A percentile compares a stretch with the other conserved stretches of the same genome.
Evolutionary conservation across 2,329 filamentous ascomycete genomes (phyloP).

Genomic region (Penicillium sp.): DNA sequence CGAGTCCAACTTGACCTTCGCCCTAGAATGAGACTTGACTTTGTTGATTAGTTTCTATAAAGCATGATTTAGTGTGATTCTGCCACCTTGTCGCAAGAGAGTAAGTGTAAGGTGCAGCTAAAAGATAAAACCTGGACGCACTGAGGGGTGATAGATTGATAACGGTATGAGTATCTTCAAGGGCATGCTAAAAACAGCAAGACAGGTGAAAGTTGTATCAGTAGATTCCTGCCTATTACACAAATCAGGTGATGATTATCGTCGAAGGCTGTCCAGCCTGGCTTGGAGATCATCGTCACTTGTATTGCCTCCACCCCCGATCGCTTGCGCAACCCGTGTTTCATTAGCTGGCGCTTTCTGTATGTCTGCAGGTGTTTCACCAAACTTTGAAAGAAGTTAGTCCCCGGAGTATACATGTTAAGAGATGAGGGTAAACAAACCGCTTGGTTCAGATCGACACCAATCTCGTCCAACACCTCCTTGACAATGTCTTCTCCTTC

Average conservation of each 20-base stretch:
- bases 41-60: too few relatives aligned
- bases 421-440: slow-evolving; percentile 58
- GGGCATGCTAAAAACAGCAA: slow-evolving; percentile 5
- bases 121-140: neutral
- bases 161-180: slow-evolving; percentile 1
- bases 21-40: too few relatives aligned
- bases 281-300: slow-evolving; percentile 91
- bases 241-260: slow-evolving; percentile 37
- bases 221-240: slow-evolving; percentile 1
- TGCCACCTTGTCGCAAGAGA: neutral
- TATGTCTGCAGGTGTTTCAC: slow-evolving; percentile 83
- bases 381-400: slow-evolving; percentile 63
- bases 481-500: slow-evolving; percentile 97
- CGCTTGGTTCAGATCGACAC: slow-evolving; percentile 84
- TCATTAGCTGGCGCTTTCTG: slow-evolving; percentile 74
- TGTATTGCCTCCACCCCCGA: slow-evolving; percentile 57
- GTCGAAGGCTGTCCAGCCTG: slow-evolving; percentile 80
- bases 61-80: neutral
- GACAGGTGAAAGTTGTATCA: neutral
- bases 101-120: neutral
- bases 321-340: slow-evolving; percentile 78
- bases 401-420: neutral
- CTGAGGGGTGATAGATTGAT: neutral
- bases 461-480: slow-evolving; percentile 94
- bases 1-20: too few relatives aligned